Base-by-base conservation (phyloP, 2,329 filamentous ascomycete genomes). In the Ceratocystis destructans region DNA sequence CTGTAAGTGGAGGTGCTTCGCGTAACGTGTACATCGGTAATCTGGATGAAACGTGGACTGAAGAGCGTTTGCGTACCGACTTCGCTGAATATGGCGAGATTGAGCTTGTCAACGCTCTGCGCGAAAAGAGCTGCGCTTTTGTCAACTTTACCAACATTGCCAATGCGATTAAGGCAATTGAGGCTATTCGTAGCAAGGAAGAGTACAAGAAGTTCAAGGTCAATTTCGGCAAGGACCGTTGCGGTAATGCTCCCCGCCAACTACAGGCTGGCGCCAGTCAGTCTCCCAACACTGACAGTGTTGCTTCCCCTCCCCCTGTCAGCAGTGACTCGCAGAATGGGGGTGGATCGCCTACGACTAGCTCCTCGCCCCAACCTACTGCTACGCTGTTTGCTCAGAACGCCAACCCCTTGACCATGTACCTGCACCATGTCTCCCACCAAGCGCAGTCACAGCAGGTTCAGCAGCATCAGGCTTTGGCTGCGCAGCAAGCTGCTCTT, bases 121-220 rank as follows among this genome's bases (percentile, higher is more conserved):
- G 94, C 65, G 94, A 99, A 81, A 99, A 99, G 86, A 96, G 92
- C 79, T 99, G 94, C 76, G 94, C 94, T 0, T 99, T 99, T 75
- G 94, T 99, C 75, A 99, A 99, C 79, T 99, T 99, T 76, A 99
- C 94, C 74, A 99, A 99, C 79, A 99, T 99, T 74, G 94, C 94
- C 74, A 99, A 99, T 72, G 94, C 94, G 63, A 99, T 99, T 81
- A 99, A 99, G 80, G 94, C 94, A 0, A 99, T 99, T 70, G 94
- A 99, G 77, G 94, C 92, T 25, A 86, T 99, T 70, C 86, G 94
- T 67, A 89, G 91, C 73, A 91, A 92, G 74, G 94, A 97, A 55
- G 94, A 99, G 73, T 99, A 99, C 82, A 90, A 87, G 77, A 87
- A 94, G 72, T 99, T 99, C 85, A 99, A 99, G 83, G 93, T 99